These are phyloP conservation scores for Boechera retrofracta DNA, from an alignment of 345 rosid genomes.

Conservation along the genomic window DNA sequence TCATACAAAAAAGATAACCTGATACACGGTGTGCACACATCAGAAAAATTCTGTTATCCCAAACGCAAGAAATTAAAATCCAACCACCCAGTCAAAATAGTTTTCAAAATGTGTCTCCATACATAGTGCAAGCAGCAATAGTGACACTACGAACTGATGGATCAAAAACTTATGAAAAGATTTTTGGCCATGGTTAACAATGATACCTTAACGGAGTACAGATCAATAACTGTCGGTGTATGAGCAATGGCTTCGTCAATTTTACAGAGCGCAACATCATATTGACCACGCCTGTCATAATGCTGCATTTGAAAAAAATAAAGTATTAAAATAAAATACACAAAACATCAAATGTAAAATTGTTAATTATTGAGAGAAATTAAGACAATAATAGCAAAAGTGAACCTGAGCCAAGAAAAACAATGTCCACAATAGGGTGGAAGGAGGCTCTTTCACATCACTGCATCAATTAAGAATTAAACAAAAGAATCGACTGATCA, in stretches of 20 bases:
- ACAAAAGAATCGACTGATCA: conserved; percentile 9
- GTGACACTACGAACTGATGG: not conserved
- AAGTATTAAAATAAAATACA: conserved; percentile 23
- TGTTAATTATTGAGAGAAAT: conserved; percentile 25
- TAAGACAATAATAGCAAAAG: conserved; percentile 22
- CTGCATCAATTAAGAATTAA: conserved; percentile 51
- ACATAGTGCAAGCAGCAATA: conserved; percentile 15
- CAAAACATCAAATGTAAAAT: conserved; percentile 11
- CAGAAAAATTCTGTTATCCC: conserved; percentile 14
- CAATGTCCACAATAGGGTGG: conserved; percentile 90
- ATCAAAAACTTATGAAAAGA: not conserved
- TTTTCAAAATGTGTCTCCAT: conserved; percentile 7
- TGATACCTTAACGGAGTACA: conserved; percentile 89
- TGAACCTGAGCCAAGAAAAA: conserved; percentile 96
- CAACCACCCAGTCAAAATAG: conserved; percentile 20
- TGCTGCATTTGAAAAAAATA: conserved; percentile 65
- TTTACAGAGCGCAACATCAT: conserved; percentile 76
- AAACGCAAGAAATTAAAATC: conserved; percentile 21
- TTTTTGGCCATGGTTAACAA: conserved; percentile 20
- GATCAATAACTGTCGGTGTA: conserved; percentile 98
- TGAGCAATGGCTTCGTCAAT: conserved; percentile 91
- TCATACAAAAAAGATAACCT: conserved; percentile 1
- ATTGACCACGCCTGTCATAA: conserved; percentile 89
- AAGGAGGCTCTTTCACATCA: conserved; percentile 87
- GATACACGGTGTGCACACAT: conserved; percentile 21